phyloP scores from a whole-genome alignment of 2,329 filamentous ascomycete species.

The Penicillium hordei region DNA sequence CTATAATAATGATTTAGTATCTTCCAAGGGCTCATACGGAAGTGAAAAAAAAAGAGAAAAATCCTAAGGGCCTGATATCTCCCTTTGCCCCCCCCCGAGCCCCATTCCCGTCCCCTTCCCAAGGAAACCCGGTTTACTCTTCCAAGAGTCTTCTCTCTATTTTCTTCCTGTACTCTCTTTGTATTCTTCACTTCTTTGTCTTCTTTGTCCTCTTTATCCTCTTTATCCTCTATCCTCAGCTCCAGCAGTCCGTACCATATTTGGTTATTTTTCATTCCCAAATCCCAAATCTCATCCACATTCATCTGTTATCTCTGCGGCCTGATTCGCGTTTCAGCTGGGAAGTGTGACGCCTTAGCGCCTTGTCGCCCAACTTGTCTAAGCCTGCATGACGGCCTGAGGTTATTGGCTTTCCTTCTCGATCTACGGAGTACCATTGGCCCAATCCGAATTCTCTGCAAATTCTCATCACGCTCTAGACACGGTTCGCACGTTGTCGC shows the following conservation, averaged over 20 bases:
- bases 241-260: neutral
- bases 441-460: slow-evolving; percentile 18
- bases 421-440: slow-evolving; percentile 15
- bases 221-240: slow-evolving; percentile 1
- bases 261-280: neutral
- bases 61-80: neutral
- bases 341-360: slow-evolving; percentile 26
- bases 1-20: slow-evolving; percentile 15
- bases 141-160: neutral
- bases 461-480: slow-evolving; percentile 12
- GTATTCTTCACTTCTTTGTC: slow-evolving; percentile 1
- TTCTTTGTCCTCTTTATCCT: neutral
- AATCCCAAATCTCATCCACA: neutral
- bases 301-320: slow-evolving; percentile 6
- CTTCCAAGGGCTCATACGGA: neutral
- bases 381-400: slow-evolving; percentile 26
- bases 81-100: neutral
- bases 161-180: slow-evolving; percentile 2
- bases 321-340: slow-evolving; percentile 19
- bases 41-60: neutral
- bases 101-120: neutral
- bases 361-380: slow-evolving; percentile 29
- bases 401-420: slow-evolving; percentile 14
- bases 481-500: slow-evolving; percentile 16
- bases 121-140: neutral